These are phyloP conservation scores for Candida freyschussii DNA, from an alignment of 1,139 yeast species.

Conservation along the genomic window DNA sequence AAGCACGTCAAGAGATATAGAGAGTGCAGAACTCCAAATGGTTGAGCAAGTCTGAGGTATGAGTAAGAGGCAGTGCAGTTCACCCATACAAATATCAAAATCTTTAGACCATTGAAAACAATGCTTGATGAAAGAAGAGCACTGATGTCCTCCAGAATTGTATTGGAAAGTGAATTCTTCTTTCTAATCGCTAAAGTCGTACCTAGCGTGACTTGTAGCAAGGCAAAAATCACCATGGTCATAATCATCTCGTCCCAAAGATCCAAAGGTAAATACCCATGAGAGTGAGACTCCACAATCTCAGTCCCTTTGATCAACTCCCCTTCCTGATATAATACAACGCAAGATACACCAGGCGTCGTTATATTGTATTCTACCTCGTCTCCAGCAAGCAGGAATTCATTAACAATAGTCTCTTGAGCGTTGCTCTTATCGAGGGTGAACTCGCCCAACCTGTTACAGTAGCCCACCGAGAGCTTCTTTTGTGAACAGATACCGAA, in stretches of 20 bases:
- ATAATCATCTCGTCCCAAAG: slow-evolving; percentile 1
- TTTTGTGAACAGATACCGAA: slow-evolving; percentile 6
- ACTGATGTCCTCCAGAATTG: slow-evolving; percentile 12
- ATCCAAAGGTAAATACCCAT: slow-evolving; percentile 6
- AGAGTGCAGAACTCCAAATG: too few species aligned
- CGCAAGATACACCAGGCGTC: slow-evolving; percentile 9
- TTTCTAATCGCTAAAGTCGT: neutral
- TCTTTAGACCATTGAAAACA: too few species aligned
- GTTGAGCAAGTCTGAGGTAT: too few species aligned
- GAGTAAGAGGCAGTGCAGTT: too few species aligned
- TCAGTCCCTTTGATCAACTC: slow-evolving; percentile 4
- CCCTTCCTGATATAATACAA: slow-evolving; percentile 10
- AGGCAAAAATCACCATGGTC: neutral
- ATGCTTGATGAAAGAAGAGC: too few species aligned
- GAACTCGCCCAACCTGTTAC: slow-evolving; percentile 3
- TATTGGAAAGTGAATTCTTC: slow-evolving; percentile 8
- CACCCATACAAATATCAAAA: too few species aligned
- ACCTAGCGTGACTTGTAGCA: too few species aligned
- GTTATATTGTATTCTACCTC: neutral
- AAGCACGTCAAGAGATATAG: too few species aligned
- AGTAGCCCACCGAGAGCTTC: slow-evolving; percentile 1
- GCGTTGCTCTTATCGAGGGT: slow-evolving; percentile 1
- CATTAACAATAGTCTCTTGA: slow-evolving; percentile 1
- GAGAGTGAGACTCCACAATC: slow-evolving; percentile 7
- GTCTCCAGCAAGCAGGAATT: neutral